phyloP scores from a whole-genome alignment of 352 stramenopile genomes.

The Phytophthora cryptogea region DNA sequence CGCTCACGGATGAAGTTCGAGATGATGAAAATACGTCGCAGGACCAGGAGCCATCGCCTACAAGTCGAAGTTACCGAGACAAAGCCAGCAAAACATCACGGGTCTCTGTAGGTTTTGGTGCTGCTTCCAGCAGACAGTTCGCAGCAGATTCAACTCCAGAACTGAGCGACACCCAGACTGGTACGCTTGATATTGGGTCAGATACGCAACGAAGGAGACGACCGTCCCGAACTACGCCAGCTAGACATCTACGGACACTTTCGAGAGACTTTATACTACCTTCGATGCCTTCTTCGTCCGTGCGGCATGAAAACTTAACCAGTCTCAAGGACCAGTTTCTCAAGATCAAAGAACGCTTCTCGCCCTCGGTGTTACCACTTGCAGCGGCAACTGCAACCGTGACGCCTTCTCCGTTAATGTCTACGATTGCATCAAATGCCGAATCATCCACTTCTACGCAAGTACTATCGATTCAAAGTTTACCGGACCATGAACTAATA shows the following conservation, averaged over 20 bases:
- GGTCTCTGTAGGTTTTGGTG: slow-evolving; percentile 1
- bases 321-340: slow-evolving; percentile 82
- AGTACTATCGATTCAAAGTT: slow-evolving; percentile 14
- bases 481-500: slow-evolving; percentile 2
- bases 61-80: slow-evolving; percentile 26
- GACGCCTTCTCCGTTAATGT: slow-evolving; percentile 16
- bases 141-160: slow-evolving; percentile 15
- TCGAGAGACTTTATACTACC: slow-evolving; percentile 64
- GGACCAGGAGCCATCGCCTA: slow-evolving; percentile 33
- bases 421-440: background rate
- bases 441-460: slow-evolving; percentile 4
- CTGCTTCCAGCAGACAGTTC: slow-evolving; percentile 9
- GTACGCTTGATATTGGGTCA: slow-evolving; percentile 1
- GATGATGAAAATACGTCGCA: slow-evolving; percentile 25
- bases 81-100: slow-evolving; percentile 21
- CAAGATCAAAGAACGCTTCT: slow-evolving; percentile 82
- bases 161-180: slow-evolving; percentile 6
- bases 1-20: slow-evolving; percentile 16
- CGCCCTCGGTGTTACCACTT: slow-evolving; percentile 36
- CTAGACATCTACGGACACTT: slow-evolving; percentile 43
- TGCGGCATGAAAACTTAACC: slow-evolving; percentile 69
- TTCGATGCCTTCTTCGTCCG: slow-evolving; percentile 39
- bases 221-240: slow-evolving; percentile 10
- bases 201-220: slow-evolving; percentile 37
- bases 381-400: slow-evolving; percentile 15